Conservation (phyloP, 352 stramenopile species). For the Pythium monospermum region DNA sequence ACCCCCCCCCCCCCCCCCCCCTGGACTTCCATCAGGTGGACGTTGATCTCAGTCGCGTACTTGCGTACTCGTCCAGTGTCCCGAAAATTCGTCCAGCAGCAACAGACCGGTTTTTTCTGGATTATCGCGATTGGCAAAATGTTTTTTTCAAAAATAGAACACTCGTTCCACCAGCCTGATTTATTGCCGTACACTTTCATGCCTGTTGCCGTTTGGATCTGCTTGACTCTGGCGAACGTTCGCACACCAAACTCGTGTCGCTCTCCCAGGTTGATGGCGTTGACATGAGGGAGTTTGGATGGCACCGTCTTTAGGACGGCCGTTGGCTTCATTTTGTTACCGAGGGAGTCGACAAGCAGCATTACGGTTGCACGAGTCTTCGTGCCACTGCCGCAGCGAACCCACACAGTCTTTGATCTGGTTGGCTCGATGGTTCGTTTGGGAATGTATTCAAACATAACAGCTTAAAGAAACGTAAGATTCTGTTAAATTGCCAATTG, state of each 20-base stretch:
- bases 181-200: slow-evolving; percentile 23
- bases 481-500: no score
- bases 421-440: slow-evolving; percentile 21
- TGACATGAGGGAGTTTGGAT: slow-evolving; percentile 1
- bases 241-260: slow-evolving; percentile 23
- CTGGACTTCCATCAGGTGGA: slow-evolving; percentile 22
- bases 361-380: slow-evolving; percentile 25
- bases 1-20: no score
- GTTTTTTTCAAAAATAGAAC: slow-evolving; percentile 13
- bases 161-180: slow-evolving; percentile 22
- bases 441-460: slow-evolving; percentile 31
- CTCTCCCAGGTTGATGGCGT: slow-evolving; percentile 7
- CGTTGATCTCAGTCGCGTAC: slow-evolving; percentile 16
- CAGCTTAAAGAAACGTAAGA: no score
- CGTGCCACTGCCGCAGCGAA: slow-evolving; percentile 14
- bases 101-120: slow-evolving; percentile 20
- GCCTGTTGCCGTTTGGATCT: slow-evolving; percentile 3
- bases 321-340: slow-evolving; percentile 16
- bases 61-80: slow-evolving; percentile 24
- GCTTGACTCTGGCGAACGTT: slow-evolving; percentile 16
- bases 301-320: slow-evolving; percentile 16
- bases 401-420: slow-evolving; percentile 25
- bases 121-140: slow-evolving; percentile 15
- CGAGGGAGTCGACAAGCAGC: slow-evolving; percentile 23
- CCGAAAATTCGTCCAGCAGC: slow-evolving; percentile 25